Conservation (phyloP, 176 grass and related monocot species). For the Eremochloa ophiuroides region DNA sequence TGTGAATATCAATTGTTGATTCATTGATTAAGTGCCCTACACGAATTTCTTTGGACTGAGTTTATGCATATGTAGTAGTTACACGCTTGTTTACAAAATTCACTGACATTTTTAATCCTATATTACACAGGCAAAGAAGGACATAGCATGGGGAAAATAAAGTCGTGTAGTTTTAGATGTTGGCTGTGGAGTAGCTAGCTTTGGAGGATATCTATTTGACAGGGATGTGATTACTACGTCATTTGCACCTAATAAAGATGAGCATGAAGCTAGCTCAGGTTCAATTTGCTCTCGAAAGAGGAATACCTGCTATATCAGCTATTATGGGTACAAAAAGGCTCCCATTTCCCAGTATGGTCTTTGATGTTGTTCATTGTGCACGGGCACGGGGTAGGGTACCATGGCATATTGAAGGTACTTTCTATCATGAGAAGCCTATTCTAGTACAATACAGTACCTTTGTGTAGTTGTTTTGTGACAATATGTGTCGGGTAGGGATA, state of each 20-base stretch:
- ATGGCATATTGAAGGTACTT: slow-evolving; percentile 91
- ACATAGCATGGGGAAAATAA: slow-evolving; percentile 71
- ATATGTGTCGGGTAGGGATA: too few species aligned
- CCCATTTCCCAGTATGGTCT: slow-evolving; percentile 72
- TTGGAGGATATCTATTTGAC: slow-evolving; percentile 77
- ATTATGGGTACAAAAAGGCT: slow-evolving; percentile 95
- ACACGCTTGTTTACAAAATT: background rate
- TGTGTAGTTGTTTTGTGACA: background rate
- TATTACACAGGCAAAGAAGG: slow-evolving; percentile 54
- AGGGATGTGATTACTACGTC: slow-evolving; percentile 84
- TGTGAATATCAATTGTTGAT: background rate
- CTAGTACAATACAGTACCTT: background rate
- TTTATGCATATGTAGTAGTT: background rate
- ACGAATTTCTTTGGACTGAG: background rate
- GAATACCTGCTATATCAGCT: slow-evolving; percentile 88
- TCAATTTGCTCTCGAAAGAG: slow-evolving; percentile 92
- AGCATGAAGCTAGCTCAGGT: slow-evolving; percentile 86
- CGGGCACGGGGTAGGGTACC: slow-evolving; percentile 85
- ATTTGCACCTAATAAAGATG: slow-evolving; percentile 88
- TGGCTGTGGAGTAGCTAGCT: slow-evolving; percentile 86
- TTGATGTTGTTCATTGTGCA: slow-evolving; percentile 87
- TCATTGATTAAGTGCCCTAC: background rate
- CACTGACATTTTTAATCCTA: background rate
- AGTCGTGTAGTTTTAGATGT: slow-evolving; percentile 66
- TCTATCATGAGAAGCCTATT: background rate